Evolutionary conservation across 2,329 filamentous ascomycete genomes (phyloP).

Genomic region (Pestalotiopsis sp.): DNA sequence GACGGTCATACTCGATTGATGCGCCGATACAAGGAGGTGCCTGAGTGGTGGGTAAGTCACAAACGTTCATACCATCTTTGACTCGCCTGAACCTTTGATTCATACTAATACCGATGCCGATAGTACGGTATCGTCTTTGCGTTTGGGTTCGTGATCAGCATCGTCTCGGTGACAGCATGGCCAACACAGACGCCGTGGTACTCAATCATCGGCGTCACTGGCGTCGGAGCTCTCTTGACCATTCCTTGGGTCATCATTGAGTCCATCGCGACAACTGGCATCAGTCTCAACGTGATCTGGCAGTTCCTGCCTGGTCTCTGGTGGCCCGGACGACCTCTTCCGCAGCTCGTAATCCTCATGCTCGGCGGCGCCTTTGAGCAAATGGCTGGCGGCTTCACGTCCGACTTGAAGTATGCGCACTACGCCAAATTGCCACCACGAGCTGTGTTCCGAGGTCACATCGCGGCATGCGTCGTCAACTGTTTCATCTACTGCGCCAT

Average conservation of each 20-base stretch:
- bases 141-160: conserved; percentile 41
- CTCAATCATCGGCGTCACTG: conserved; percentile 51
- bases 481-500: conserved; percentile 43
- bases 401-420: conserved; percentile 37
- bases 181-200: conserved; percentile 50
- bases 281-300: conserved; percentile 53
- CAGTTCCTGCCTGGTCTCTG: conserved; percentile 44
- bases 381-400: conserved; percentile 26
- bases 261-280: conserved; percentile 50
- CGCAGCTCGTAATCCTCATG: conserved; percentile 29
- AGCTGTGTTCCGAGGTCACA: conserved; percentile 35
- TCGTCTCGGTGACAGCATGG: conserved; percentile 42
- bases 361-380: conserved; percentile 29
- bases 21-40: conserved; percentile 44
- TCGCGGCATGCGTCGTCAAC: conserved; percentile 22
- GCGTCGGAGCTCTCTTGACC: conserved; percentile 47
- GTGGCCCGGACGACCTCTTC: conserved; percentile 27
- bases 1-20: conserved; percentile 45
- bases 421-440: conserved; percentile 36
- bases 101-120: neutral
- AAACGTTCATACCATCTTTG: neutral
- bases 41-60: conserved; percentile 42
- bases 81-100: neutral
- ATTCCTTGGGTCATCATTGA: conserved; percentile 50
- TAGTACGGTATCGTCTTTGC: conserved; percentile 38